Conservation (phyloP, 164 flowering plant species). For the Malania oleifera region DNA sequence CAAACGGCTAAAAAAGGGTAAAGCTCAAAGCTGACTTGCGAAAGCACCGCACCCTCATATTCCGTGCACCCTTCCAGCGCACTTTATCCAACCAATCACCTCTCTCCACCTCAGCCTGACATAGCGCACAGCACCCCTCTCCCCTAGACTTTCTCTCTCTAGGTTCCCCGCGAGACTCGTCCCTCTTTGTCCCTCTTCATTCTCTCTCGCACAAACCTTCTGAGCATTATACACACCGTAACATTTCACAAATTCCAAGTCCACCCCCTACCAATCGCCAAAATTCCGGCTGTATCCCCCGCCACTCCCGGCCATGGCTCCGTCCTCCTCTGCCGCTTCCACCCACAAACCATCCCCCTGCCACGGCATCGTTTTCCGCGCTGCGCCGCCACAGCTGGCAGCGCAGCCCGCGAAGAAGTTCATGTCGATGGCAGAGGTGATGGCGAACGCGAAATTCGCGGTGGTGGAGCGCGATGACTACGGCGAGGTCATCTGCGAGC, state of each 20-base stretch:
- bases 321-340: conserved; percentile 17
- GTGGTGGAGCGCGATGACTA: conserved; percentile 22
- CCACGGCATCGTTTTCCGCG: conserved; percentile 21
- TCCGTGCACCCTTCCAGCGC: conserved; percentile 1
- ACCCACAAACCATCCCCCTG: conserved; percentile 13
- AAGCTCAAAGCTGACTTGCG: too few species aligned
- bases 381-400: conserved; percentile 28
- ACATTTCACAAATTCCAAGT: not conserved
- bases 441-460: conserved; percentile 32
- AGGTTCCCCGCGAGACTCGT: not conserved
- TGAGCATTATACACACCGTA: too few species aligned
- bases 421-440: conserved; percentile 42
- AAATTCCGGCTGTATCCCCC: not conserved
- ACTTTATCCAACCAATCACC: not conserved
- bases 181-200: not conserved
- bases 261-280: not conserved
- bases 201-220: not conserved
- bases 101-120: conserved; percentile 1
- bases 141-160: too few species aligned
- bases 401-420: conserved; percentile 31
- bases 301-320: conserved; percentile 20
- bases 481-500: conserved; percentile 34
- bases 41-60: not conserved
- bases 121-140: not conserved
- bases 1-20: too few species aligned